phyloP scores from a whole-genome alignment of 805 yeast species.

The Cephaloascus fragrans region DNA sequence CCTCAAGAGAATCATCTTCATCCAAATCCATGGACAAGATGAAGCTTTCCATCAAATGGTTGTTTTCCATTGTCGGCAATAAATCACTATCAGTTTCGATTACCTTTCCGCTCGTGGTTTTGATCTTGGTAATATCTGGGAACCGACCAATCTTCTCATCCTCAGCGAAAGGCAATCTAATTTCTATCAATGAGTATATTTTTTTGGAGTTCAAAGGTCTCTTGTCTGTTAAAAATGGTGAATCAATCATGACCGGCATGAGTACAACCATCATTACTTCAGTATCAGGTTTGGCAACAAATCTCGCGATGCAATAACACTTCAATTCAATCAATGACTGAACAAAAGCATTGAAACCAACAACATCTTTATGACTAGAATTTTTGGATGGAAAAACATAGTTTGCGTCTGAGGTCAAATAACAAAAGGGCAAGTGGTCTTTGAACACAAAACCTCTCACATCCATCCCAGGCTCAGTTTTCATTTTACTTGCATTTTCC shows the following conservation, averaged over 20 bases:
- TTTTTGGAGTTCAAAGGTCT: conserved; percentile 5
- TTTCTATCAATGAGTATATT: conserved; percentile 35
- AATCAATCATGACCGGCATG: conserved; percentile 32
- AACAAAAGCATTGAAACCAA: conserved; percentile 37
- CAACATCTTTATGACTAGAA: conserved; percentile 23
- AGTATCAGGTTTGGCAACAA: conserved; percentile 38
- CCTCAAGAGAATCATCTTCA: conserved; percentile 1
- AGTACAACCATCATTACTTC: conserved; percentile 45
- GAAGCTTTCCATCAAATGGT: conserved; percentile 22
- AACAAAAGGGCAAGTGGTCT: conserved; percentile 46
- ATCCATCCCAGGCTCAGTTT: conserved; percentile 46
- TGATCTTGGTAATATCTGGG: conserved; percentile 13
- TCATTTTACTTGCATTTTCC: conserved; percentile 29
- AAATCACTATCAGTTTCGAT: neutral
- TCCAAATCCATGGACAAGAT: conserved; percentile 17
- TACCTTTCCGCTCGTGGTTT: neutral
- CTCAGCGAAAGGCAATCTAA: conserved; percentile 61
- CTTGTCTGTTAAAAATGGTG: conserved; percentile 5
- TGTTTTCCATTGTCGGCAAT: conserved; percentile 4
- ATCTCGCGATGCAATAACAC: conserved; percentile 51
- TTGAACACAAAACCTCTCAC: conserved; percentile 48
- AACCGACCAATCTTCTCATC: conserved; percentile 60
- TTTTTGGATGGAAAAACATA: conserved; percentile 35
- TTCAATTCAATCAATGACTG: conserved; percentile 40
- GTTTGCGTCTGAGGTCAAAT: conserved; percentile 47